Percentiles rank a stretch among this genome's conserved stretches.
These are phyloP conservation scores for Rhodotorula sp. DNA, from an alignment of 1,284 basidiomycete species.

Conservation along the genomic window DNA sequence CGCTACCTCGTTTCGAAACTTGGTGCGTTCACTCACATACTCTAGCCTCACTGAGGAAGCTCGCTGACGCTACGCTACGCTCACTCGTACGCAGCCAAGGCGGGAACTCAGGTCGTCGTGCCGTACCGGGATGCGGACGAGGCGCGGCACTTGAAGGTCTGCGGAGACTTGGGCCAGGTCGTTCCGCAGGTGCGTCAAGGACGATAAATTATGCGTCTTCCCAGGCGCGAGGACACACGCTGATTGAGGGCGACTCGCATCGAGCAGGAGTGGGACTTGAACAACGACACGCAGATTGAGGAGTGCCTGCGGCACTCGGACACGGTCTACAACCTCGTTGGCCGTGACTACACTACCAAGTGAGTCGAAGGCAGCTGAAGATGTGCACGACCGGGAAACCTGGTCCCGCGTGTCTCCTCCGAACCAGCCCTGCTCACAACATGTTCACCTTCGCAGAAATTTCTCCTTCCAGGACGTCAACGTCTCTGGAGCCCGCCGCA, in stretches of 20 bases:
- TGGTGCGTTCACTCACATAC: slow-evolving; percentile 64
- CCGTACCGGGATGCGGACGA: slow-evolving; percentile 97
- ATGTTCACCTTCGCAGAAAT: slow-evolving; percentile 65
- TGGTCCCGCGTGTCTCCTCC: slow-evolving; percentile 42
- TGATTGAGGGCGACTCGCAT: slow-evolving; percentile 14
- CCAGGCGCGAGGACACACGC: neutral
- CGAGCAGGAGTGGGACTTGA: slow-evolving; percentile 85
- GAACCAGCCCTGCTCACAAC: neutral
- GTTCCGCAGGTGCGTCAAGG: slow-evolving; percentile 73
- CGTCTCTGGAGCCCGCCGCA: slow-evolving; percentile 65
- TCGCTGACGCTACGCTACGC: too few species aligned
- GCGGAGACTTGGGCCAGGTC: slow-evolving; percentile 96
- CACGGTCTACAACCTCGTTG: slow-evolving; percentile 91
- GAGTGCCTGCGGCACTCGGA: slow-evolving; percentile 96
- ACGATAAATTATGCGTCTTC: neutral
- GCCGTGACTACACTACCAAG: slow-evolving; percentile 90
- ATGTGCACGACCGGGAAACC: too few species aligned
- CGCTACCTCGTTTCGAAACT: slow-evolving; percentile 91
- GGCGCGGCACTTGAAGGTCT: slow-evolving; percentile 83
- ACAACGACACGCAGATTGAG: slow-evolving; percentile 82
- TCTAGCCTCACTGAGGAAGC: too few species aligned
- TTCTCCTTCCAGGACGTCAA: slow-evolving; percentile 78
- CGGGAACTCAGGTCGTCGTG: slow-evolving; percentile 89
- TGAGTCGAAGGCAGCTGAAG: slow-evolving; percentile 44
- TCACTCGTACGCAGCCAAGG: slow-evolving; percentile 61